Base-by-base conservation (phyloP, 306 rosid species). In the Cyclanthera cordifolia region DNA sequence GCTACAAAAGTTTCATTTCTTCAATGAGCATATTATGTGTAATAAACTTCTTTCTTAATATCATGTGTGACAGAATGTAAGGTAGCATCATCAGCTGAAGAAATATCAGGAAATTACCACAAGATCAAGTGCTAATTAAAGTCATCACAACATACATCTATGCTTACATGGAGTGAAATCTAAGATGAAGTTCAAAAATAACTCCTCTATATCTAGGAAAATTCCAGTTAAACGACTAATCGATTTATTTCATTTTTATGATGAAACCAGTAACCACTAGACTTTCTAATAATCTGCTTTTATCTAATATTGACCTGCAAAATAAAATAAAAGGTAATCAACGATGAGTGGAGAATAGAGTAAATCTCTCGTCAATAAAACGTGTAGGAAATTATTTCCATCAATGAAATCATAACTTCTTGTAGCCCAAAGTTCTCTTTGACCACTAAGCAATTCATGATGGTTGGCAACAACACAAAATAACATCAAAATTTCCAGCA, bases 401-500 rank as follows among this genome's bases (percentile, higher is more conserved):
- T n/a, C n/a, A n/a, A n/a, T n/a, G n/a, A n/a, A n/a, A n/a, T n/a
- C n/a, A n/a, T n/a, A n/a, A n/a, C n/a, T n/a, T n/a, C n/a, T n/a
- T n/a, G n/a, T n/a, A n/a, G n/a, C n/a, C n/a, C n/a, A n/a, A n/a
- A n/a, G n/a, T n/a, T n/a, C n/a, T n/a, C n/a, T n/a, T n/a, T n/a
- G n/a, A n/a, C n/a, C n/a, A n/a, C n/a, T n/a, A n/a, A n/a, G n/a
- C n/a, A n/a, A n/a, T n/a, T n/a, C n/a, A n/a, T n/a, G n/a, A n/a
- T n/a, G n/a, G n/a, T n/a, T n/a, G 61, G 39, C 2, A 34, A 55
- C 5, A 55, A 55, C 37, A 55, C 27, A 55, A 55, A 55, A 55
- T 12, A 2, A 24, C 30, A 56, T 7, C 16, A 32, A 80, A 68
- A 53, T 55, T 57, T 56, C 71, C 57, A 54, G 67, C 43, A 39